phyloP scores from a whole-genome alignment of 2,329 filamentous ascomycete species.

The Hypoxylon sp. region DNA sequence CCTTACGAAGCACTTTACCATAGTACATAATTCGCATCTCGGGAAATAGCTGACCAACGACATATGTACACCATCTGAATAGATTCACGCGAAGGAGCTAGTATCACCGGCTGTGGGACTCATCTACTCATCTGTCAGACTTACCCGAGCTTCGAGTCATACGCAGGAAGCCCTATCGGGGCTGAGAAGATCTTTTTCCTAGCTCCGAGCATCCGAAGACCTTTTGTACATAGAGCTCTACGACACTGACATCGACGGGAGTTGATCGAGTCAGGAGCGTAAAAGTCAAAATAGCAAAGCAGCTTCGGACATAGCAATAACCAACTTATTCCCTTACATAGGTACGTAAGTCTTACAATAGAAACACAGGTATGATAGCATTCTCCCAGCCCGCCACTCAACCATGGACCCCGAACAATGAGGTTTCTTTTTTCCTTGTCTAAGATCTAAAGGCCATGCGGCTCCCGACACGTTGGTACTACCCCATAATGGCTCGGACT shows the following conservation, averaged over 20 bases:
- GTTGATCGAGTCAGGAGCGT: constrained; percentile 13
- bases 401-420: constrained; percentile 12
- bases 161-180: no score
- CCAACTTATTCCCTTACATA: no score
- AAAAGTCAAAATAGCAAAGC: constrained; percentile 15
- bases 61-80: no score
- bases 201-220: constrained; percentile 21
- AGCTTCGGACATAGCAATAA: no score
- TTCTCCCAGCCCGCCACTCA: no score
- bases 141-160: constrained; percentile 1
- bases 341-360: no score
- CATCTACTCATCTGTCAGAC: neutral
- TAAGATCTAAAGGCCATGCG: constrained; percentile 3
- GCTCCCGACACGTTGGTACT: constrained; percentile 27
- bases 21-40: no score
- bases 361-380: no score
- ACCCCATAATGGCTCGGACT: constrained; percentile 12
- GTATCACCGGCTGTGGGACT: neutral
- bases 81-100: no score
- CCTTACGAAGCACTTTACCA: no score
- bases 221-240: no score
- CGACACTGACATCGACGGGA: constrained; percentile 3
- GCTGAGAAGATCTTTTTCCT: constrained; percentile 9
- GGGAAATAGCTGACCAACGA: no score
- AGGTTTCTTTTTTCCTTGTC: constrained; percentile 3